These are phyloP conservation scores for Penicillium flavigenum DNA, from an alignment of 495 filamentous ascomycete genomes.

Conservation along the genomic window DNA sequence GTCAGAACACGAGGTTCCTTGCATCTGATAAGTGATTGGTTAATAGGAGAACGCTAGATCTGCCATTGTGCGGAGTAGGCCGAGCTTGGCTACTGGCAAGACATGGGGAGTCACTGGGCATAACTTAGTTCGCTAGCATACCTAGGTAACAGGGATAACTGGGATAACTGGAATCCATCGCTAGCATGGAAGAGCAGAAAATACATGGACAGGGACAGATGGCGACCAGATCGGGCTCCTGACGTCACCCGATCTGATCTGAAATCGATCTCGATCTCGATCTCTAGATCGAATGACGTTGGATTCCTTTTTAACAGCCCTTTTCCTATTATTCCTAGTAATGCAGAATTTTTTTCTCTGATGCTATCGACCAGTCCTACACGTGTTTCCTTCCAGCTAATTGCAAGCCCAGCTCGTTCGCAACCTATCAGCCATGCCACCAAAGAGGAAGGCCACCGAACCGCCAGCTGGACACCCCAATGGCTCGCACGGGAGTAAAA, in stretches of 20 bases:
- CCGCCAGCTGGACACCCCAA: conserved; percentile 11
- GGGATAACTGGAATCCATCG: too few relatives aligned
- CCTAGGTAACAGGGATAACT: too few relatives aligned
- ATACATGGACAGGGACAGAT: neutral
- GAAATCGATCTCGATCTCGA: conserved; percentile 4
- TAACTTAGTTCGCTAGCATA: neutral
- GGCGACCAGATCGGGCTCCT: neutral
- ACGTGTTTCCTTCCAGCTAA: neutral
- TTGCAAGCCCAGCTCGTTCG: neutral
- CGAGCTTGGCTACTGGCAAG: neutral
- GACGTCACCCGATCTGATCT: conserved; percentile 13
- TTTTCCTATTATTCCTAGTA: neutral
- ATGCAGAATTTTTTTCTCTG: neutral
- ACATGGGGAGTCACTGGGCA: neutral
- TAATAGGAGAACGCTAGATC: neutral
- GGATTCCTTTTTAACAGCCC: neutral
- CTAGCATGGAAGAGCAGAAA: too few relatives aligned
- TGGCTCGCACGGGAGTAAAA: conserved; percentile 19
- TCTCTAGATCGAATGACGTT: neutral
- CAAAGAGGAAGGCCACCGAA: conserved; percentile 32
- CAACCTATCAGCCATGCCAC: conserved; percentile 21
- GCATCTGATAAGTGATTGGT: neutral
- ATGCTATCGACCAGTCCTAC: neutral
- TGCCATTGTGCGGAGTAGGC: neutral
- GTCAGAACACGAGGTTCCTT: neutral